Percentiles rank a stretch among this genome's conserved stretches.
Evolutionary conservation across 805 yeast species (phyloP).

Genomic region (Spathaspora gorwiae): DNA sequence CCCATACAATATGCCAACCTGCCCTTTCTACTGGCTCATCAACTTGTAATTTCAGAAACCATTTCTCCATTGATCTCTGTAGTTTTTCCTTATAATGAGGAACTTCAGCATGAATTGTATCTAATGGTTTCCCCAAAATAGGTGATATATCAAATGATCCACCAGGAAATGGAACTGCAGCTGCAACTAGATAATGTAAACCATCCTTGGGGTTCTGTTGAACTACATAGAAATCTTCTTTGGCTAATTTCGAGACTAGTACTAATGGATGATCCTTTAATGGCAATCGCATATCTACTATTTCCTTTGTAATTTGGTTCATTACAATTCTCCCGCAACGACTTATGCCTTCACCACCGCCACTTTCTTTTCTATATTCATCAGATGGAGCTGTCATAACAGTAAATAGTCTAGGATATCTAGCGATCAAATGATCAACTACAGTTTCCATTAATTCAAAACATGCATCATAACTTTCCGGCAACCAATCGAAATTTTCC

Average conservation of each 20-base stretch:
- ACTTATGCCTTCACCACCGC: neutral
- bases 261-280: slow-evolving; percentile 60
- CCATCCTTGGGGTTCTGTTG: slow-evolving; percentile 51
- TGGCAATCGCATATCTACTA: slow-evolving; percentile 56
- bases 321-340: slow-evolving; percentile 43
- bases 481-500: slow-evolving; percentile 61
- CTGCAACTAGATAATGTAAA: slow-evolving; percentile 61
- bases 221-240: slow-evolving; percentile 70
- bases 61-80: slow-evolving; percentile 66
- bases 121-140: slow-evolving; percentile 59
- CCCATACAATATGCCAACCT: slow-evolving; percentile 74
- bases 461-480: slow-evolving; percentile 59
- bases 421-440: slow-evolving; percentile 50
- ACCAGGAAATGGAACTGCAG: slow-evolving; percentile 78
- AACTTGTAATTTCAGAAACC: slow-evolving; percentile 61
- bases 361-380: slow-evolving; percentile 17
- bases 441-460: slow-evolving; percentile 62
- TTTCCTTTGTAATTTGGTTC: slow-evolving; percentile 60
- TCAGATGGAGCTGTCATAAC: slow-evolving; percentile 14
- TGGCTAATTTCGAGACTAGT: slow-evolving; percentile 63
- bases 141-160: slow-evolving; percentile 62
- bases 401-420: slow-evolving; percentile 64
- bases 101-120: slow-evolving; percentile 61
- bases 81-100: slow-evolving; percentile 67
- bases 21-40: slow-evolving; percentile 68